Evolutionary conservation across 2,329 filamentous ascomycete genomes (phyloP).

Genomic region (Penicillium sp.): DNA sequence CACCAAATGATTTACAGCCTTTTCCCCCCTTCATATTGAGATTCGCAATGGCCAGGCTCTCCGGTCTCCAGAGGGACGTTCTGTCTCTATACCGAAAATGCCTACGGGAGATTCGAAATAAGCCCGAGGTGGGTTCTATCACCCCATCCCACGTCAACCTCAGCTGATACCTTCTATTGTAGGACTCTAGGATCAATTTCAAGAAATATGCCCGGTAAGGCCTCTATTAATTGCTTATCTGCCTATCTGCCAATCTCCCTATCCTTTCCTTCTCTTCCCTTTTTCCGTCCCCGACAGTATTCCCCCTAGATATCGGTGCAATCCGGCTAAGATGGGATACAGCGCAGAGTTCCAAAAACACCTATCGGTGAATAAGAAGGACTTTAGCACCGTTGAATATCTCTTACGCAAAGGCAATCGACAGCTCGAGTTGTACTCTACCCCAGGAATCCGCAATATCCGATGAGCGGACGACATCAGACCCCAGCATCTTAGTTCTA

Average conservation of each 20-base stretch:
- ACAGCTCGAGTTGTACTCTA: constrained; percentile 79
- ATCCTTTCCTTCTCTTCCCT: constrained; percentile 5
- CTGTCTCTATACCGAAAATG: constrained; percentile 82
- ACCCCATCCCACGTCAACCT: not conserved
- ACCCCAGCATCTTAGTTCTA: not conserved
- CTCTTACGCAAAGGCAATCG: constrained; percentile 75
- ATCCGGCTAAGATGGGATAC: constrained; percentile 15
- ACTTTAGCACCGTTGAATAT: constrained; percentile 83
- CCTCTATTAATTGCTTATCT: not conserved
- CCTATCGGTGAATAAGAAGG: constrained; percentile 69
- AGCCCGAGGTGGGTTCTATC: constrained; percentile 62
- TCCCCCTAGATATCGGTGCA: constrained; percentile 8
- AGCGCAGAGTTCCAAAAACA: constrained; percentile 77
- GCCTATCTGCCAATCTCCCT: not conserved
- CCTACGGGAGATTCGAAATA: constrained; percentile 74
- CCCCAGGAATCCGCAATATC: constrained; percentile 76
- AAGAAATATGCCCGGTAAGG: constrained; percentile 43
- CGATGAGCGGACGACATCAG: constrained; percentile 21
- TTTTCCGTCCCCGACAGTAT: constrained; percentile 6
- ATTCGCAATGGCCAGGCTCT: constrained; percentile 52
- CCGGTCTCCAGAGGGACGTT: constrained; percentile 88
- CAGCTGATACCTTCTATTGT: constrained; percentile 1
- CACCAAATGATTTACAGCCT: constrained; percentile 9
- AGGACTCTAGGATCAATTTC: constrained; percentile 45
- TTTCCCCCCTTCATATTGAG: not conserved